Percentiles rank a stretch among this genome's conserved stretches.
phyloP scores from a whole-genome alignment of 1,284 basidiomycete genomes.

The Naganishia cerealis region DNA sequence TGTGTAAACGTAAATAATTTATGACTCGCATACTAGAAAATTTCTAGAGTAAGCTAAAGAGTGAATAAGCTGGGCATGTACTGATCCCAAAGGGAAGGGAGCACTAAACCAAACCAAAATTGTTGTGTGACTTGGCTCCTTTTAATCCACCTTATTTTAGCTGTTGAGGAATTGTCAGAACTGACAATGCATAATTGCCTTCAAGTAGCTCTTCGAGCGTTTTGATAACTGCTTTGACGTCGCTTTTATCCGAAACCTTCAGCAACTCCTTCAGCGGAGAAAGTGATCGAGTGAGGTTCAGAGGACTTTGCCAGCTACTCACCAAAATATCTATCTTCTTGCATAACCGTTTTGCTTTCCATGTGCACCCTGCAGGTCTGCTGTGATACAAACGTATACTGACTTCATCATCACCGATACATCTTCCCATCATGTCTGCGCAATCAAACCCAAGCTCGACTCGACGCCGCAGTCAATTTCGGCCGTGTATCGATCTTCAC shows the following conservation, averaged over 20 bases:
- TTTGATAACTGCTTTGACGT: not conserved
- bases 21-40: too few relatives aligned
- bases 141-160: too few relatives aligned
- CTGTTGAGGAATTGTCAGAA: too few relatives aligned
- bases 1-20: too few relatives aligned
- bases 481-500: constrained; percentile 96
- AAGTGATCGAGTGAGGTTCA: not conserved
- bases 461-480: constrained; percentile 61
- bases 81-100: too few relatives aligned
- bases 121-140: too few relatives aligned
- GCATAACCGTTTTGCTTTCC: not conserved
- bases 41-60: too few relatives aligned
- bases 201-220: too few relatives aligned
- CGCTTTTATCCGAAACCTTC: not conserved
- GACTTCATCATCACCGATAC: not conserved
- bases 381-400: not conserved
- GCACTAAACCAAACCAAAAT: too few relatives aligned
- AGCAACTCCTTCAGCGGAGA: not conserved
- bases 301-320: not conserved
- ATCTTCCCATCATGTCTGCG: not conserved
- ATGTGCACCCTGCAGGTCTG: not conserved
- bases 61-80: too few relatives aligned
- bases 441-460: not conserved
- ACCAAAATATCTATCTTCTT: not conserved
- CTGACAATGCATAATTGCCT: not conserved